phyloP scores from a whole-genome alignment of 2,329 filamentous ascomycete species.

The Sarocladium oryzae region DNA sequence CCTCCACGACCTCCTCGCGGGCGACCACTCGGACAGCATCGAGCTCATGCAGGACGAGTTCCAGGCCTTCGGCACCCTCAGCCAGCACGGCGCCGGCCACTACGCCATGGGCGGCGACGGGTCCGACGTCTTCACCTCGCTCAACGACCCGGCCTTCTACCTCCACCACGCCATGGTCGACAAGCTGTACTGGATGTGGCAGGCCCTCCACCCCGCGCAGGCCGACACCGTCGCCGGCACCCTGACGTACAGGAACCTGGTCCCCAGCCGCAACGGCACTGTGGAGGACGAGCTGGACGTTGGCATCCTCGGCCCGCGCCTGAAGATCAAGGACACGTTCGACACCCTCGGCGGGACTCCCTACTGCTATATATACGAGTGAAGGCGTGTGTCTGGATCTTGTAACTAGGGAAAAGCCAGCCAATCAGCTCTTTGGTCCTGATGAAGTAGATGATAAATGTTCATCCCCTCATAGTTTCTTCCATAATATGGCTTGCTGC shows the following conservation, averaged over 20 bases:
- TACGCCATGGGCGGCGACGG: slow-evolving; percentile 29
- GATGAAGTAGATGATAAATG: too few species aligned
- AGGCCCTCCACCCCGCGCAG: slow-evolving; percentile 12
- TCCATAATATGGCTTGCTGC: too few species aligned
- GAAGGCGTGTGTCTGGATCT: not conserved
- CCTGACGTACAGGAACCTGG: slow-evolving; percentile 14
- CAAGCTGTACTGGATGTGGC: slow-evolving; percentile 21
- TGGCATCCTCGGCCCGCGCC: slow-evolving; percentile 14
- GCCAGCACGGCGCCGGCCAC: slow-evolving; percentile 28
- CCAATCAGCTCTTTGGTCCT: too few species aligned
- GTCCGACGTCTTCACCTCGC: slow-evolving; percentile 23
- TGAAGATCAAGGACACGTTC: slow-evolving; percentile 15
- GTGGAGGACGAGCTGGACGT: slow-evolving; percentile 17
- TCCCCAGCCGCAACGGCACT: slow-evolving; percentile 15
- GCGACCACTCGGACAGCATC: slow-evolving; percentile 10
- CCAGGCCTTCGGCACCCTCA: slow-evolving; percentile 19
- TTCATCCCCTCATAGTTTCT: too few species aligned
- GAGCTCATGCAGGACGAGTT: slow-evolving; percentile 19
- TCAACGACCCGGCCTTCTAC: slow-evolving; percentile 22
- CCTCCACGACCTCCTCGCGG: slow-evolving; percentile 11
- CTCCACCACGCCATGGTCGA: slow-evolving; percentile 21
- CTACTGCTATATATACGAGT: slow-evolving; percentile 7
- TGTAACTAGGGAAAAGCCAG: too few species aligned
- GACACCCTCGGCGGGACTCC: slow-evolving; percentile 7
- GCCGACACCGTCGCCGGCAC: slow-evolving; percentile 15